Conservation (phyloP, 2,329 filamentous ascomycete species). For the Akanthomyces lecanii region DNA sequence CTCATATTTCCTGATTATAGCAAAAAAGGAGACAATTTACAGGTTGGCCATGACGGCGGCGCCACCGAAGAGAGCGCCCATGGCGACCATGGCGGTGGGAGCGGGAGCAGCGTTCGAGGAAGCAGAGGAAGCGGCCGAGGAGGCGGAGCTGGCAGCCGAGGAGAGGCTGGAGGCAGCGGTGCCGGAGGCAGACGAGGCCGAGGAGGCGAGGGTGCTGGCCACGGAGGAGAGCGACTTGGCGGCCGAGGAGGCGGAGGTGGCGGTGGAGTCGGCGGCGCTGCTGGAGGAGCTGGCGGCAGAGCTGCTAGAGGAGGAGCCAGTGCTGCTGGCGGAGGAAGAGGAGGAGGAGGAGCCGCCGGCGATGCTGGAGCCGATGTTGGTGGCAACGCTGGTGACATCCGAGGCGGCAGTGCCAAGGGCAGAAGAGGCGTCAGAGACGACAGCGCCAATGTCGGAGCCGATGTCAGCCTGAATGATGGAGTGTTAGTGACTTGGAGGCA, state of each 20-base stretch:
- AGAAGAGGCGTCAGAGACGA: constrained; percentile 19
- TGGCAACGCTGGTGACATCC: constrained; percentile 9
- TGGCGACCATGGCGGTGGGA: constrained; percentile 40
- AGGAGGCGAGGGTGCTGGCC: neutral
- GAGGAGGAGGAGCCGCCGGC: constrained; percentile 18
- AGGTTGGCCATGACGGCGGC: constrained; percentile 43
- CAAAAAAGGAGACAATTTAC: constrained; percentile 27
- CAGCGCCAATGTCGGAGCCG: constrained; percentile 19
- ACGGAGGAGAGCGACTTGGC: constrained; percentile 15
- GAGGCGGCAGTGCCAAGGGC: constrained; percentile 14
- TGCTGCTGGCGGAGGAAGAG: constrained; percentile 20
- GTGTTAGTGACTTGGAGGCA: neutral
- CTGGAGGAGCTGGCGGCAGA: constrained; percentile 18
- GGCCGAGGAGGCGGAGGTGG: constrained; percentile 18
- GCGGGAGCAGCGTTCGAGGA: constrained; percentile 27
- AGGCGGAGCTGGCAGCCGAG: constrained; percentile 20
- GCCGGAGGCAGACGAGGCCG: constrained; percentile 17
- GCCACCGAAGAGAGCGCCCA: constrained; percentile 45
- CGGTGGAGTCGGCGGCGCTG: constrained; percentile 24
- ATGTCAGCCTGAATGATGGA: constrained; percentile 11
- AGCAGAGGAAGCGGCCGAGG: neutral
- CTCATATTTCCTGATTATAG: neutral
- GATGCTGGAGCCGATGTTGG: constrained; percentile 11
- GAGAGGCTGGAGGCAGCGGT: constrained; percentile 21
- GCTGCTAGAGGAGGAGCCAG: constrained; percentile 14